Percentiles rank a stretch among this genome's conserved stretches.
These are phyloP conservation scores for Conticribra weissflogii DNA, from an alignment of 108 stramenopile species.

Conservation along the genomic window DNA sequence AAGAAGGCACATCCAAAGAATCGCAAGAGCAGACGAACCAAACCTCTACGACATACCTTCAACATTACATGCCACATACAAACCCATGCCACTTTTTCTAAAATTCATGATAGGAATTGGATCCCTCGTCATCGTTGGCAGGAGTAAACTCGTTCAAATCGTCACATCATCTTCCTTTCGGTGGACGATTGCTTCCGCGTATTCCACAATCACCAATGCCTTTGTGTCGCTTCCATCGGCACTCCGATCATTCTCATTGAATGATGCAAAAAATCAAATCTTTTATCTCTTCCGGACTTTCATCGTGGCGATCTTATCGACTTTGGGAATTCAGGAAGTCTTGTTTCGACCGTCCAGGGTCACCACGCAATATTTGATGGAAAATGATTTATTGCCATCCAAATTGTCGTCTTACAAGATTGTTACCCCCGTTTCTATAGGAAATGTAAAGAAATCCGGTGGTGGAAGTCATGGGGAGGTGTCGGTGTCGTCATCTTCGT, in stretches of 20 bases:
- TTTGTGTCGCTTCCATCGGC: background rate
- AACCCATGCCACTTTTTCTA: constrained; percentile 46
- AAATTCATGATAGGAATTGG: constrained; percentile 23
- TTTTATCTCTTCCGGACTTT: background rate
- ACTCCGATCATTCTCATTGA: background rate
- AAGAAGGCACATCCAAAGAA: constrained; percentile 3
- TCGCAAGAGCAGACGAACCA: constrained; percentile 51
- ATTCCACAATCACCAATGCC: too few relatives aligned
- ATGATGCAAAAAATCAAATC: background rate
- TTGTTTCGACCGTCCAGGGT: constrained; percentile 63
- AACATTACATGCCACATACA: constrained; percentile 52
- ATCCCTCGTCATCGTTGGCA: constrained; percentile 29
- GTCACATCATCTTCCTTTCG: constrained; percentile 8
- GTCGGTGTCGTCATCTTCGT: background rate
- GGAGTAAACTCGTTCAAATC: constrained; percentile 23
- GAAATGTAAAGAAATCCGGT: background rate
- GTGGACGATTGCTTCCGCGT: too few relatives aligned
- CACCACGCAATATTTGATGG: constrained; percentile 46
- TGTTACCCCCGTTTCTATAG: constrained; percentile 16
- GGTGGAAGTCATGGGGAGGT: background rate
- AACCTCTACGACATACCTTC: constrained; percentile 65
- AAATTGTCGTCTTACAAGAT: constrained; percentile 57
- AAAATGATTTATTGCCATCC: constrained; percentile 61
- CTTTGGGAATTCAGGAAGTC: constrained; percentile 58
- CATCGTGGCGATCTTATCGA: constrained; percentile 27